These are phyloP conservation scores for Thelephora aurantiotincta DNA, from an alignment of 768 basidiomycete species.

Conservation along the genomic window DNA sequence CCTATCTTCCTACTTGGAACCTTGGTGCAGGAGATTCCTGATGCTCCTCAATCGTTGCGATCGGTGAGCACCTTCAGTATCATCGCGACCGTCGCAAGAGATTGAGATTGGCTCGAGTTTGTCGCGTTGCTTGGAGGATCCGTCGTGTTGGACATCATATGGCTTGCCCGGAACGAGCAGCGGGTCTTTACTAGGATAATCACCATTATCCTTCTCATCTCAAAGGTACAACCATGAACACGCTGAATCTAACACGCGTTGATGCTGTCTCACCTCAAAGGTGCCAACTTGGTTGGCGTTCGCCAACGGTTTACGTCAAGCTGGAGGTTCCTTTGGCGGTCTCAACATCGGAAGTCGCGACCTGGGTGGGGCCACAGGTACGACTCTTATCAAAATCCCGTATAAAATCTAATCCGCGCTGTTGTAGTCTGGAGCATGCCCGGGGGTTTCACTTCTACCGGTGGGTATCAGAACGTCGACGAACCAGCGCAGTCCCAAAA, in stretches of 20 bases:
- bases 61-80: constrained; percentile 26
- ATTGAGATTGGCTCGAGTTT: constrained; percentile 30
- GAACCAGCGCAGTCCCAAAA: constrained; percentile 12
- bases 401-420: not conserved
- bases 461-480: constrained; percentile 24
- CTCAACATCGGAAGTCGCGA: constrained; percentile 20
- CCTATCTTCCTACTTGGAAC: constrained; percentile 72
- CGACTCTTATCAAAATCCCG: not conserved
- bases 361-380: constrained; percentile 20
- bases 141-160: constrained; percentile 53
- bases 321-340: constrained; percentile 19
- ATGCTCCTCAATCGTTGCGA: constrained; percentile 50
- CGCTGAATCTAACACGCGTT: not conserved
- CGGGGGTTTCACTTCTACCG: constrained; percentile 22
- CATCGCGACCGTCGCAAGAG: not conserved
- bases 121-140: constrained; percentile 48
- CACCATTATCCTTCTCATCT: constrained; percentile 22
- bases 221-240: constrained; percentile 19
- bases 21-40: constrained; percentile 56
- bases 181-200: constrained; percentile 40
- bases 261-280: constrained; percentile 8
- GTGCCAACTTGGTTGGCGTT: constrained; percentile 23
- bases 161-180: constrained; percentile 45
- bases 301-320: constrained; percentile 18
- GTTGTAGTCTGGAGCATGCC: constrained; percentile 29